A percentile compares a stretch with the other conserved stretches of the same genome.
Evolutionary conservation across 768 basidiomycete species (phyloP).

Genomic region (Podaxis mareebaensis): DNA sequence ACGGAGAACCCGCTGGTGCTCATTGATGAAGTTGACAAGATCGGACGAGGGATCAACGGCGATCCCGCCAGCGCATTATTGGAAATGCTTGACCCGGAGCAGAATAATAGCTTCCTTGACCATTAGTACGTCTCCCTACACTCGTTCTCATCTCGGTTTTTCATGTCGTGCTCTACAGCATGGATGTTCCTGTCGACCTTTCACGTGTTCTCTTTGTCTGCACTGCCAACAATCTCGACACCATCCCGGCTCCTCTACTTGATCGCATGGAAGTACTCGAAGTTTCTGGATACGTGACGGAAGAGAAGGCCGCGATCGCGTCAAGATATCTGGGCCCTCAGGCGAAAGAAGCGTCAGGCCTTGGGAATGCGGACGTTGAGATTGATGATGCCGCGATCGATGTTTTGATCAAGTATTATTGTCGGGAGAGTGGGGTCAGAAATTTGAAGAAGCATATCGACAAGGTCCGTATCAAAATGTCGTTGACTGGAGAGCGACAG

Average conservation of each 20-base stretch:
- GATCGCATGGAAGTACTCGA: slow-evolving; percentile 98
- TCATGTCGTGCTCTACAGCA: slow-evolving; percentile 45
- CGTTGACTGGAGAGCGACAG: background rate
- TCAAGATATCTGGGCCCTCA: slow-evolving; percentile 88
- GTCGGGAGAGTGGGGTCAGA: slow-evolving; percentile 94
- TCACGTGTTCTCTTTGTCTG: slow-evolving; percentile 97
- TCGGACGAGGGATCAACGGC: slow-evolving; percentile 87
- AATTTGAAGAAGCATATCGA: slow-evolving; percentile 99
- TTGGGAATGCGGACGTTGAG: slow-evolving; percentile 81
- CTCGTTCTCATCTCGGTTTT: background rate
- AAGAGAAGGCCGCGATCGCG: slow-evolving; percentile 90
- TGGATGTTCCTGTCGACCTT: slow-evolving; percentile 96
- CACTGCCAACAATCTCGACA: slow-evolving; percentile 92
- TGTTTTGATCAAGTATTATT: slow-evolving; percentile 93
- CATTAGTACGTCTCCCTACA: slow-evolving; percentile 72
- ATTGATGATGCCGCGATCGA: slow-evolving; percentile 81
- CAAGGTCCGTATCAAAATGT: slow-evolving; percentile 58
- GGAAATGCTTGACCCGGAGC: slow-evolving; percentile 95
- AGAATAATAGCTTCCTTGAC: slow-evolving; percentile 92
- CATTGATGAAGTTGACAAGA: slow-evolving; percentile 97
- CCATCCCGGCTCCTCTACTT: slow-evolving; percentile 89
- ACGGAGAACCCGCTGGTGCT: slow-evolving; percentile 93
- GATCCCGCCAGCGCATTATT: slow-evolving; percentile 89
- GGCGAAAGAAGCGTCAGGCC: slow-evolving; percentile 87
- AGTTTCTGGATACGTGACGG: slow-evolving; percentile 92